These are phyloP conservation scores for Rhynchosporium secalis DNA, from an alignment of 2,329 filamentous ascomycete genomes.

Conservation along the genomic window DNA sequence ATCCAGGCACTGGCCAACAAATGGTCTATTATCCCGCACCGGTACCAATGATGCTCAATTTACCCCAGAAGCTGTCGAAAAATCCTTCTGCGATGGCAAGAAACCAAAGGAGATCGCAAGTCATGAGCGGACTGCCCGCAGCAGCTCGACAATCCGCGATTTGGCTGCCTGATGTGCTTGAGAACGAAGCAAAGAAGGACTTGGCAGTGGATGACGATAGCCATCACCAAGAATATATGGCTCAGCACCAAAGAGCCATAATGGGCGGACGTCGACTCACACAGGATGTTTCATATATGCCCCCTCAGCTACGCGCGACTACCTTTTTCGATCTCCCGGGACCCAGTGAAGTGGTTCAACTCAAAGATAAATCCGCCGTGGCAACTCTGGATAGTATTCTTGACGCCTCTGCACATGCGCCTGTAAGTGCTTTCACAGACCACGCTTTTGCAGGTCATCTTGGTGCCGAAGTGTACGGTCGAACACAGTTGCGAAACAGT, in stretches of 20 bases:
- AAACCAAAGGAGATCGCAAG: constrained; percentile 71
- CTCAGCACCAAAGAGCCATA: constrained; percentile 39
- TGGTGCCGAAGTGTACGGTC: constrained; percentile 73
- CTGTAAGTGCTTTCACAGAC: constrained; percentile 88
- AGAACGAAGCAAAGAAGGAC: constrained; percentile 31
- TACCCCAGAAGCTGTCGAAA: constrained; percentile 84
- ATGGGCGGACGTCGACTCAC: constrained; percentile 39
- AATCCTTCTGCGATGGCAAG: constrained; percentile 63
- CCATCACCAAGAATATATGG: constrained; percentile 37
- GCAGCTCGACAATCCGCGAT: constrained; percentile 44
- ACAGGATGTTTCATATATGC: constrained; percentile 56
- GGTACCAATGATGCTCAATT: constrained; percentile 88
- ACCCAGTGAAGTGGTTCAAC: constrained; percentile 51
- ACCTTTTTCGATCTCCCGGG: constrained; percentile 80
- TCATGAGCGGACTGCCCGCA: constrained; percentile 63
- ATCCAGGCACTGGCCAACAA: constrained; percentile 66
- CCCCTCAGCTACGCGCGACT: constrained; percentile 85
- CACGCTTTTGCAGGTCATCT: constrained; percentile 78
- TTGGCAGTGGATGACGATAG: constrained; percentile 30
- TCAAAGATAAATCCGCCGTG: constrained; percentile 79
- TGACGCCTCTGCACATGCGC: constrained; percentile 83
- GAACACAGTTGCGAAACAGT: constrained; percentile 53
- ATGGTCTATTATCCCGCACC: constrained; percentile 97
- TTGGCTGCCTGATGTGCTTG: constrained; percentile 41
- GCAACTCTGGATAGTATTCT: constrained; percentile 88